phyloP scores from a whole-genome alignment of 495 filamentous ascomycete genomes.

The Rhizodiscina lignyota region DNA sequence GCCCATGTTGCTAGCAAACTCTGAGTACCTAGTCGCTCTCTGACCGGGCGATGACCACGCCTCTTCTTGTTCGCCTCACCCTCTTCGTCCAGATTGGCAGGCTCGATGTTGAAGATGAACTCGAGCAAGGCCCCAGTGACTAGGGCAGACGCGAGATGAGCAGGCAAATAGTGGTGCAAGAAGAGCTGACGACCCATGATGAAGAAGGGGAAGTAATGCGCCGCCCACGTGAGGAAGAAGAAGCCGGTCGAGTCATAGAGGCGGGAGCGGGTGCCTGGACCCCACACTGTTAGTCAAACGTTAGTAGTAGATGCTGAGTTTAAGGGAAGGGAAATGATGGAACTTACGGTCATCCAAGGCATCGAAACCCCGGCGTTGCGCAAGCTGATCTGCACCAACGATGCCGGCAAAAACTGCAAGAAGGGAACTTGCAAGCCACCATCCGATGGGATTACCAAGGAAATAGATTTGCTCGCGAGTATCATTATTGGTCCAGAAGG shows the following conservation, averaged over 20 bases:
- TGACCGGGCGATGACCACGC: slow-evolving; percentile 45
- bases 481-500: slow-evolving; percentile 98
- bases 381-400: slow-evolving; percentile 82
- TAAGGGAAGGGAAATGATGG: neutral
- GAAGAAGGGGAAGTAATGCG: slow-evolving; percentile 60
- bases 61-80: slow-evolving; percentile 31
- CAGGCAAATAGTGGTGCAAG: slow-evolving; percentile 66
- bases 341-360: slow-evolving; percentile 83
- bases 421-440: slow-evolving; percentile 89
- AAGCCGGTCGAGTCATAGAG: slow-evolving; percentile 98
- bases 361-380: slow-evolving; percentile 78
- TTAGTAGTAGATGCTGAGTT: slow-evolving; percentile 1
- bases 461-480: slow-evolving; percentile 97
- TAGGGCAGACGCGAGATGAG: slow-evolving; percentile 81
- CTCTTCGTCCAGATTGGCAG: slow-evolving; percentile 34
- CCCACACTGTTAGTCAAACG: neutral
- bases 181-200: slow-evolving; percentile 62
- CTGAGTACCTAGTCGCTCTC: slow-evolving; percentile 66
- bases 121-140: slow-evolving; percentile 93
- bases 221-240: slow-evolving; percentile 82
- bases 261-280: slow-evolving; percentile 65
- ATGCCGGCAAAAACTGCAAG: slow-evolving; percentile 90
- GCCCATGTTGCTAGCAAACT: slow-evolving; percentile 65
- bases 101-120: slow-evolving; percentile 87
- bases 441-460: slow-evolving; percentile 89